Evolutionary conservation across 352 stramenopile species (phyloP), one percentile per base, ranked within the genome.

Genomic region (Phytophthora pistaciae): DNA sequence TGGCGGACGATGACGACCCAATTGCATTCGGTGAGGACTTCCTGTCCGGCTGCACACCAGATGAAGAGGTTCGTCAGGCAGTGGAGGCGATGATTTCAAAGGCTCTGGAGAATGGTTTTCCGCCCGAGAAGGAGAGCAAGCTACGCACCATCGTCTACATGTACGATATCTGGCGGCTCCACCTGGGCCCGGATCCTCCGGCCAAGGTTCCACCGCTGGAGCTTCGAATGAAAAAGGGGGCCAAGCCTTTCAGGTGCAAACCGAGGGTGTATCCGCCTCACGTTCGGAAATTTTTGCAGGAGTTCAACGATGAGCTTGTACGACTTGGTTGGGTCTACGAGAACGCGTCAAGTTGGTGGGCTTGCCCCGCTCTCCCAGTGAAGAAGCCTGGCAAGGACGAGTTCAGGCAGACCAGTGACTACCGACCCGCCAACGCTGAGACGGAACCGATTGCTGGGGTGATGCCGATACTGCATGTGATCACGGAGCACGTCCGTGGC

Each of bases 221-320:
- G 3, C 42, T 60, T 29, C 11, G 25, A 6, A n/a, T 66, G 31
- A 52, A 66, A 40, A 23, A 46, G 29, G 33, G 33, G 11, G 64
- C 57, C 9, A 48, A 52, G 18, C 60, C 54, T 20, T 70, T 54
- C 18, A 54, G 56, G 44, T 64, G 55, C 16, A 69, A 63, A 49
- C 40, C 54, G 21, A 44, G 52, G 14, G 31, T n/a, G 40, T 62
- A 69, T 18, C 62, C 44, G 36, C 62, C 62, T 14, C 62, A 69
- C 25, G 21, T 59, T 13, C 42, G 54, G 21, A 57, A 21, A 31
- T 63, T 62, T 36, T 33, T 69, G 20, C 40, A 52, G 10, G 54
- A 69, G 23, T 63, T 69, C 33, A 69, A 69, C 29, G 62, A 69
- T 8, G 27, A 69, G 10, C 46, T 63, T 5, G 62, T 63, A 5